phyloP scores from a whole-genome alignment of 2,329 filamentous ascomycete genomes.

The Ophiostoma ulmi region DNA sequence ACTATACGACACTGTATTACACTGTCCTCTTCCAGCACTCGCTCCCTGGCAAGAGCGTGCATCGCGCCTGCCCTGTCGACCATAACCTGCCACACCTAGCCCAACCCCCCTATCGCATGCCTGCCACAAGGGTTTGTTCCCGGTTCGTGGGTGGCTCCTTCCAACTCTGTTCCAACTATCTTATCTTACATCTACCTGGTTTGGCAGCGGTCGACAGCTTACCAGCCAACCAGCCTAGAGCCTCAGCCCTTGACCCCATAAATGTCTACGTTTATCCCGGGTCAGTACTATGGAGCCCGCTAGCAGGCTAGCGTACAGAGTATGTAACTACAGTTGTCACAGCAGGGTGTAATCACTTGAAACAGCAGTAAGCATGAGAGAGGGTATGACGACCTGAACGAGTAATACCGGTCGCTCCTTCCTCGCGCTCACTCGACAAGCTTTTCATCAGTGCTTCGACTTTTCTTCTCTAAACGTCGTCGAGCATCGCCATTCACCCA shows the following conservation, averaged over 20 bases:
- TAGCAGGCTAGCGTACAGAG: neutral
- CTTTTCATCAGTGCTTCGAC: neutral
- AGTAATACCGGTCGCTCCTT: neutral
- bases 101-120: neutral
- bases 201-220: neutral
- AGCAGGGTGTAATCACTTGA: constrained; percentile 1
- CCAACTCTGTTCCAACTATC: constrained; percentile 5
- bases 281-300: neutral
- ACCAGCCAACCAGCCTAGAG: neutral
- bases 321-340: neutral
- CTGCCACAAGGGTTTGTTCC: neutral
- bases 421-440: neutral
- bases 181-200: neutral
- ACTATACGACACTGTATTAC: neutral
- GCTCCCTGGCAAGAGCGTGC: neutral
- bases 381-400: neutral
- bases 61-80: neutral
- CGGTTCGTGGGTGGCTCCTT: neutral
- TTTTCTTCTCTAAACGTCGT: neutral
- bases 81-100: neutral
- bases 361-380: neutral
- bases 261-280: neutral
- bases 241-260: neutral
- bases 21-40: neutral
- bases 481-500: neutral